A percentile compares a stretch with the other conserved stretches of the same genome.
These are phyloP conservation scores for Phytopythium oedochilum DNA, from an alignment of 352 stramenopile genomes.

Conservation along the genomic window DNA sequence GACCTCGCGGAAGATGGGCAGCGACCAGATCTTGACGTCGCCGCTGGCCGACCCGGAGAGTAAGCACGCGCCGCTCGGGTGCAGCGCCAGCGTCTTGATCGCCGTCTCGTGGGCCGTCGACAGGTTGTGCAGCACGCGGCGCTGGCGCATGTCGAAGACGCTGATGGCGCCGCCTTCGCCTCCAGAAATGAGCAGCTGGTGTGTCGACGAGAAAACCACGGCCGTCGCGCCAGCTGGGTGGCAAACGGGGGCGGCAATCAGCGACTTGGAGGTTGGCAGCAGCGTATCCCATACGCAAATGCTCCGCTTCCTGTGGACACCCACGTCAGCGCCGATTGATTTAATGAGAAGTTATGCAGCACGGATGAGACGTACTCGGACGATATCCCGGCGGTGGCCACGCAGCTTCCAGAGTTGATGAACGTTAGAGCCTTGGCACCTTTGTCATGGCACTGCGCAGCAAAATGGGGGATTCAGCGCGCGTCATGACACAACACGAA, in stretches of 20 bases:
- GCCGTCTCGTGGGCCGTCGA: conserved; percentile 80
- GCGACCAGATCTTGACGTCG: conserved; percentile 87
- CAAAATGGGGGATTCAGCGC: conserved; percentile 2
- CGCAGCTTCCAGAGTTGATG: conserved; percentile 71
- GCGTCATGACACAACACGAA: background rate
- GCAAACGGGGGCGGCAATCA: conserved; percentile 62
- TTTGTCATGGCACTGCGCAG: conserved; percentile 77
- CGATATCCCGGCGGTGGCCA: conserved; percentile 71
- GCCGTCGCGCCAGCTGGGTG: conserved; percentile 74
- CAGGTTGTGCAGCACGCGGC: conserved; percentile 81
- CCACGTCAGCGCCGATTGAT: background rate
- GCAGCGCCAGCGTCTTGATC: conserved; percentile 77
- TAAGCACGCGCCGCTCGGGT: conserved; percentile 75
- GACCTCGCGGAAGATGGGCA: conserved; percentile 84
- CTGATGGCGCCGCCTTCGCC: conserved; percentile 73
- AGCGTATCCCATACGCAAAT: conserved; percentile 86
- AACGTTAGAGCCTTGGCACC: conserved; percentile 73
- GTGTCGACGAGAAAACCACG: conserved; percentile 67
- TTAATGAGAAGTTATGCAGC: too few relatives aligned
- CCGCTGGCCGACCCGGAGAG: conserved; percentile 78
- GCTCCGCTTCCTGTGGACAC: conserved; percentile 54
- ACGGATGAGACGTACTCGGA: conserved; percentile 44
- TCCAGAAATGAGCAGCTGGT: conserved; percentile 82
- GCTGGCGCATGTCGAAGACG: conserved; percentile 84
- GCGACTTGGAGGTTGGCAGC: conserved; percentile 61